Conservation (phyloP, 352 stramenopile genomes). For the Phytophthora brassicae region DNA sequence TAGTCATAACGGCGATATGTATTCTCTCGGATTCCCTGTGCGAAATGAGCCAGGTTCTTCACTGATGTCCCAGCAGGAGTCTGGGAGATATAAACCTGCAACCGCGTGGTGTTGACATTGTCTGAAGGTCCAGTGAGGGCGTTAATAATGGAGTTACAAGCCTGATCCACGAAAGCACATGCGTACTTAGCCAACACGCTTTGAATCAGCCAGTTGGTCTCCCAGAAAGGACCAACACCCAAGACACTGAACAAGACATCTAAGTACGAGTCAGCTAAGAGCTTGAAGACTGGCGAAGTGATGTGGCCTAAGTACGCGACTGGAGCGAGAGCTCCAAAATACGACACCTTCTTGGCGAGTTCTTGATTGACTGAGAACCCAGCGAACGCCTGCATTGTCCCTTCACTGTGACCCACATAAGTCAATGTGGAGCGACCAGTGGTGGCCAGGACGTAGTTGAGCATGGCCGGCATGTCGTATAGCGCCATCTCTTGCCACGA, state of each 20-base stretch:
- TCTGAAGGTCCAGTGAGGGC: constrained; percentile 48
- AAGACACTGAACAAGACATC: constrained; percentile 32
- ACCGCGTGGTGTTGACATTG: constrained; percentile 54
- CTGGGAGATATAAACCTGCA: constrained; percentile 71
- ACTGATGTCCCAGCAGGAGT: constrained; percentile 60
- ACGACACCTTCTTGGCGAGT: constrained; percentile 35
- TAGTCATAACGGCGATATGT: constrained; percentile 68
- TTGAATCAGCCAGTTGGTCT: constrained; percentile 30
- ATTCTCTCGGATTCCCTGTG: constrained; percentile 59
- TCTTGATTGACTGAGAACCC: constrained; percentile 62
- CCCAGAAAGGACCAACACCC: constrained; percentile 44
- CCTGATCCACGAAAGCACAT: constrained; percentile 45
- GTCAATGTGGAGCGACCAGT: constrained; percentile 42
- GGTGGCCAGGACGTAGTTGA: constrained; percentile 44
- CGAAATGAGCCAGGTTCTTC: constrained; percentile 69
- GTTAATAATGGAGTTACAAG: constrained; percentile 53
- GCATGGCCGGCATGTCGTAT: constrained; percentile 35
- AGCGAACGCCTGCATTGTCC: constrained; percentile 48
- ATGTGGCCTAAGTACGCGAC: constrained; percentile 42
- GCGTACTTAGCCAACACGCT: constrained; percentile 31
- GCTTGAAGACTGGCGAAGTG: constrained; percentile 35
- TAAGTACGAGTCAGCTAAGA: too few relatives aligned
- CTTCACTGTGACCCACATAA: constrained; percentile 48
- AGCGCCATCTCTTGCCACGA: constrained; percentile 58
- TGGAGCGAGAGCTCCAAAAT: constrained; percentile 54